phyloP scores from a whole-genome alignment of 805 yeast genomes.

The Candida pseudoglaebosa region DNA sequence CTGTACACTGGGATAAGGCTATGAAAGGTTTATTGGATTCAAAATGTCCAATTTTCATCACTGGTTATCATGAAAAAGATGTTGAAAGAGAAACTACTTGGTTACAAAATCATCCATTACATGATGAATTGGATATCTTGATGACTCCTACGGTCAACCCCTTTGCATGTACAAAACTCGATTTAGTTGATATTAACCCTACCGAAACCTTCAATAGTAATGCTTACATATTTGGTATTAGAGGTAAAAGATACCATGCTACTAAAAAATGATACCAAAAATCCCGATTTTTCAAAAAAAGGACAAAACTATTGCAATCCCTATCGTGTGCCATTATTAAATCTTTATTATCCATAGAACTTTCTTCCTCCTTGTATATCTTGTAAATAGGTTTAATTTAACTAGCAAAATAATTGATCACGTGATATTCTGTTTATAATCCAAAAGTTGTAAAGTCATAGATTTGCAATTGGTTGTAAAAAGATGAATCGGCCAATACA shows the following conservation, averaged over 20 bases:
- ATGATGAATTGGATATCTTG: conserved; percentile 74
- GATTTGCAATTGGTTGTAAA: too few species aligned
- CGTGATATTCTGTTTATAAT: too few species aligned
- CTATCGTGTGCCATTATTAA: conserved; percentile 7
- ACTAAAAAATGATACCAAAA: conserved; percentile 35
- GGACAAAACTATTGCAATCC: too few species aligned
- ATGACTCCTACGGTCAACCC: conserved; percentile 69
- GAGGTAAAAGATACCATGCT: conserved; percentile 97
- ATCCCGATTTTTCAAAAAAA: too few species aligned
- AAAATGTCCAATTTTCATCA: conserved; percentile 86
- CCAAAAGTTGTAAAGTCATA: background rate
- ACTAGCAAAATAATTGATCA: background rate
- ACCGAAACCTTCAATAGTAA: conserved; percentile 92
- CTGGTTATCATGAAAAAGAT: conserved; percentile 83
- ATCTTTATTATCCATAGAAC: background rate
- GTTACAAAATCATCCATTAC: conserved; percentile 56
- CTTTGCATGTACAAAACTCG: conserved; percentile 90
- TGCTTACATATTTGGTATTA: conserved; percentile 82
- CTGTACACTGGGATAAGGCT: conserved; percentile 79
- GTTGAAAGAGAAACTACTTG: conserved; percentile 65
- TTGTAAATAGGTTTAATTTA: background rate
- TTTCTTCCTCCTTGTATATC: background rate
- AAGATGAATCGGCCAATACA: background rate
- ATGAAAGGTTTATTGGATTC: conserved; percentile 86
- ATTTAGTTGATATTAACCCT: conserved; percentile 86